Base-by-base conservation (phyloP, 2,329 filamentous ascomycete genomes). In the Sarocladiaceae sp. region DNA sequence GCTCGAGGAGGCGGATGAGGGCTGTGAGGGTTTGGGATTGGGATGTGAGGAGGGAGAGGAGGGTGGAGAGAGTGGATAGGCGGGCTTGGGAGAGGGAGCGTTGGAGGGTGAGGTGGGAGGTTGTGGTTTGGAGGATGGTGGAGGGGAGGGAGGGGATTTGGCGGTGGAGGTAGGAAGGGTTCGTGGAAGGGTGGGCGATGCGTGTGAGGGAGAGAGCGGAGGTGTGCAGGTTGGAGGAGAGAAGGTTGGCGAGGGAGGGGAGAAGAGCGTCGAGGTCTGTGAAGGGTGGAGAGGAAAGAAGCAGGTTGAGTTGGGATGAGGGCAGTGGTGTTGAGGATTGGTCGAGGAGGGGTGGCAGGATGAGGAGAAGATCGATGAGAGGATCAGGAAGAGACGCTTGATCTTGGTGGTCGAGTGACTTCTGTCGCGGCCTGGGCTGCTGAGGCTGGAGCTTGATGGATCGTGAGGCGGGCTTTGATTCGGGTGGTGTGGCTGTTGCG, bases 101-200 rank as follows among this genome's bases (percentile, higher is more conserved):
- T 21, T 62, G 58, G 1, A 62, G 52, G 3, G 53, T 48, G 2
- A 54, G 46, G 4, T 70, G 54, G 3, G 59, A 48, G 11, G 55
- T 26, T 56, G 1, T 78, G 66, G 2, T 61, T 47, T 3, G 58
- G 15, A 70, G 58, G 15, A 43, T 33, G 19, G 66, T 59, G 1
- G 59, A 49, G 0, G 72, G 62, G 2, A 83, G 63, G 15, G 66
- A 61, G 1, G 76, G 65, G 41, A 82, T 72, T 19, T 67, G 59
- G 16, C 78, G 76, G 61, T 82, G 78, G n/a, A 81, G 62, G 54
- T 68, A 77, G 16, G 74, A 75, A 1, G 74, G 65, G 56, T 76
- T 76, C 1, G 71, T 76, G 13, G 62, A 61, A 0, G 74, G 73
- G 49, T 70, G 66, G 3, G 66, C 57, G 26, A 75, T 62, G 31